Evolutionary conservation across 208 protist genomes (phyloP).

Genomic region (Leishmania turanica): DNA sequence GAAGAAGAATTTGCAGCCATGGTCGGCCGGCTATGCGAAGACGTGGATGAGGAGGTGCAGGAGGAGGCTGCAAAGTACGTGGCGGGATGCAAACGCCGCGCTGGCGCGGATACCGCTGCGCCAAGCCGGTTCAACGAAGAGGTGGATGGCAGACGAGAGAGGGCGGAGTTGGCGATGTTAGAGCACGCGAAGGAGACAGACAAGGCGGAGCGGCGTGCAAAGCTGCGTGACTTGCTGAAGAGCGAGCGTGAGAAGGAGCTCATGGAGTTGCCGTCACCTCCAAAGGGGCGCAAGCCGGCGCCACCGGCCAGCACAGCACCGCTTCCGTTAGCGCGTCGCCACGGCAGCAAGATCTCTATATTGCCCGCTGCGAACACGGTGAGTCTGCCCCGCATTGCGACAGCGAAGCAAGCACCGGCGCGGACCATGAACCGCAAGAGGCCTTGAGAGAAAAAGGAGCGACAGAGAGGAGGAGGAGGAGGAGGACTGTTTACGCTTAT

Average conservation of each 20-base stretch:
- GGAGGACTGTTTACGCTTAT: background rate
- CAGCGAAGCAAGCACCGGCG: background rate
- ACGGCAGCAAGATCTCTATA: conserved; percentile 7
- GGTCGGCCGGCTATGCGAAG: conserved; percentile 75
- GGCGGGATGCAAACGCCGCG: conserved; percentile 22
- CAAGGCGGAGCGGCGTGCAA: conserved; percentile 85
- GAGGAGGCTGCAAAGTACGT: conserved; percentile 36
- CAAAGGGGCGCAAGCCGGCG: conserved; percentile 17
- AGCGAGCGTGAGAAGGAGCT: conserved; percentile 77
- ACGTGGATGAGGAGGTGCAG: conserved; percentile 69
- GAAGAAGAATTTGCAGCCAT: conserved; percentile 81
- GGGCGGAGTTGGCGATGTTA: conserved; percentile 70
- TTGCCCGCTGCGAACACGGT: background rate
- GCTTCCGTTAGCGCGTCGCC: background rate
- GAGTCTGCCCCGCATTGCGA: conserved; percentile 9
- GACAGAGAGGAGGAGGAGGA: too few species aligned
- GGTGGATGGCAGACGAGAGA: conserved; percentile 69
- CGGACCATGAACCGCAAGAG: background rate
- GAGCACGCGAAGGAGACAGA: conserved; percentile 89
- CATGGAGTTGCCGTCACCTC: conserved; percentile 37
- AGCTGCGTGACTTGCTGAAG: conserved; percentile 87
- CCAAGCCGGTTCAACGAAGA: conserved; percentile 37
- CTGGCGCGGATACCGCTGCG: background rate
- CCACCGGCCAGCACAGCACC: background rate
- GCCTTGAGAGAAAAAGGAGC: background rate